Evolutionary conservation across 805 yeast genomes (phyloP).

Genomic region (Candida dendrica): DNA sequence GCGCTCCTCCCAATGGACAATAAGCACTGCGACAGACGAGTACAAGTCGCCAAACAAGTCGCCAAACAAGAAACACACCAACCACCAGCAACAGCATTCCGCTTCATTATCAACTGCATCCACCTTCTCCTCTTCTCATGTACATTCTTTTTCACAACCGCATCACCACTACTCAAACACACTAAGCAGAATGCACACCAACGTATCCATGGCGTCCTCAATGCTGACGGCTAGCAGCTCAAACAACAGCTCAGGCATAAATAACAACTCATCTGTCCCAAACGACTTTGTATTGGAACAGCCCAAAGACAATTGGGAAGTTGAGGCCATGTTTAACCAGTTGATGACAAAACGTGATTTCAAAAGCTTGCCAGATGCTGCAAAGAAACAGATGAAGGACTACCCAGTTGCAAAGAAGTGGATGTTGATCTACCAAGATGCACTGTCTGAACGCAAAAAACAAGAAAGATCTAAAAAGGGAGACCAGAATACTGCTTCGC

Average conservation of each 20-base stretch:
- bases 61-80: conserved; percentile 10
- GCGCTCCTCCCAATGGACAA: conserved; percentile 19
- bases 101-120: too few species aligned
- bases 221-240: not conserved
- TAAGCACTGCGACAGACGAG: conserved; percentile 2
- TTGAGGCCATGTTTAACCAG: conserved; percentile 69
- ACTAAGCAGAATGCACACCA: conserved; percentile 18
- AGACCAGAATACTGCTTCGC: conserved; percentile 31
- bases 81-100: not conserved
- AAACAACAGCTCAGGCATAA: not conserved
- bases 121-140: too few species aligned
- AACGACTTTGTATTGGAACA: conserved; percentile 39
- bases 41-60: conserved; percentile 4
- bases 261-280: not conserved
- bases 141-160: too few species aligned
- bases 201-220: conserved; percentile 8
- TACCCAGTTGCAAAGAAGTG: conserved; percentile 79
- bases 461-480: conserved; percentile 26
- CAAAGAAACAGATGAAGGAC: conserved; percentile 67
- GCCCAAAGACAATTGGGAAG: conserved; percentile 58
- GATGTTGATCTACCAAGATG: conserved; percentile 86
- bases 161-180: not conserved
- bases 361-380: conserved; percentile 59
- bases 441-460: conserved; percentile 66
- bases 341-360: conserved; percentile 82